These are phyloP conservation scores for Saccharomycopsis sp. DNA, from an alignment of 805 yeast genomes.

Conservation along the genomic window DNA sequence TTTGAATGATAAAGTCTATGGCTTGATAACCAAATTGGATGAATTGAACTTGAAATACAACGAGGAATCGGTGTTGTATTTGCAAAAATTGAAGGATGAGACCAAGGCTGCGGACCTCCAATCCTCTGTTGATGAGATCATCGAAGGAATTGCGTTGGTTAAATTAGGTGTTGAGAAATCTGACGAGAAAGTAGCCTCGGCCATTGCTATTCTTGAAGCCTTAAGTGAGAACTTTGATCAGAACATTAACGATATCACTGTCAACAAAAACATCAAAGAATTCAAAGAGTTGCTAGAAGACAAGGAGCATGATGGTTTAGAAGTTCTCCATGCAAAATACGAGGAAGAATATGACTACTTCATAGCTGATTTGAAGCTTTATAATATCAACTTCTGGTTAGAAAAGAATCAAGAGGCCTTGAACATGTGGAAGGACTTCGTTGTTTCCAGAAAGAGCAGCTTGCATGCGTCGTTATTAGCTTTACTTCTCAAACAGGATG, in stretches of 20 bases:
- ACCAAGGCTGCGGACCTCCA: slow-evolving; percentile 4
- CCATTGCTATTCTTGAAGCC: slow-evolving; percentile 36
- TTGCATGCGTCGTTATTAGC: slow-evolving; percentile 16
- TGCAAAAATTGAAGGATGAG: slow-evolving; percentile 11
- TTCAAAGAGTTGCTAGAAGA: slow-evolving; percentile 35
- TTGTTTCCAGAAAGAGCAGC: slow-evolving; percentile 17
- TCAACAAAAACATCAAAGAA: slow-evolving; percentile 58
- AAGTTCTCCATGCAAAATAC: slow-evolving; percentile 21
- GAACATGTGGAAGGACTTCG: slow-evolving; percentile 17
- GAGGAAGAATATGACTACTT: slow-evolving; percentile 20
- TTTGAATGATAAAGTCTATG: slow-evolving; percentile 16
- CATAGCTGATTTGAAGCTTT: slow-evolving; percentile 9
- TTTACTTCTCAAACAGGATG: slow-evolving; percentile 17
- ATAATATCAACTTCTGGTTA: slow-evolving; percentile 13
- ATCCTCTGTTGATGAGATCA: not conserved
- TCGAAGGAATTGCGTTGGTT: slow-evolving; percentile 9
- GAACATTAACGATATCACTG: slow-evolving; percentile 82
- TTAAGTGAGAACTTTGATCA: slow-evolving; percentile 64
- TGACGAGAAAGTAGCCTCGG: slow-evolving; percentile 8
- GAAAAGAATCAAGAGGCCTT: slow-evolving; percentile 17
- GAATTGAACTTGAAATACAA: slow-evolving; percentile 17
- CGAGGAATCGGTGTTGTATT: slow-evolving; percentile 17
- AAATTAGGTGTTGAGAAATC: slow-evolving; percentile 16
- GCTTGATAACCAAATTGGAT: slow-evolving; percentile 10
- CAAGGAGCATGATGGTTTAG: slow-evolving; percentile 17